Evolutionary conservation across 129 eudicot genomes (phyloP).

Genomic region (Escallonia rubra): DNA sequence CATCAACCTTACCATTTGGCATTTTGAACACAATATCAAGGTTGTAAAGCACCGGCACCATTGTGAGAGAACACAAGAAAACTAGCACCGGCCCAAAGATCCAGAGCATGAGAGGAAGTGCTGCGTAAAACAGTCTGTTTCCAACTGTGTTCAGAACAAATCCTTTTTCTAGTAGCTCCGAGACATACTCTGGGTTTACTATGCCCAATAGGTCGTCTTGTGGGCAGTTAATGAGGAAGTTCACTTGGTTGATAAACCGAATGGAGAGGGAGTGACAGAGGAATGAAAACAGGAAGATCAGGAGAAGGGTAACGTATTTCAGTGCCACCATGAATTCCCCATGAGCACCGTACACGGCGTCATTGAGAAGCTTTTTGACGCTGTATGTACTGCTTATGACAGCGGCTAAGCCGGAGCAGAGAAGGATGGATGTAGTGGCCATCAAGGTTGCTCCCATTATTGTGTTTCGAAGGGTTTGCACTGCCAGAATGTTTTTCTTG

Average conservation of each 20-base stretch:
- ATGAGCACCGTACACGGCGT: constrained; percentile 84
- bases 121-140: constrained; percentile 65
- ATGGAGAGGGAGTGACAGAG: constrained; percentile 79
- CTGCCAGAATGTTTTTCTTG: constrained; percentile 84
- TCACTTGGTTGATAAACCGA: constrained; percentile 90
- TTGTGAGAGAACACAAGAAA: constrained; percentile 52
- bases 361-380: constrained; percentile 74
- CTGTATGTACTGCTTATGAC: constrained; percentile 92
- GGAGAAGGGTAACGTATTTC: constrained; percentile 70
- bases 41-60: constrained; percentile 80
- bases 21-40: constrained; percentile 54
- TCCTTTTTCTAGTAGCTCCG: constrained; percentile 71
- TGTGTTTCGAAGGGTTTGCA: constrained; percentile 82
- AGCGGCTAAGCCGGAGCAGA: constrained; percentile 79
- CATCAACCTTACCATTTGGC: too few relatives aligned
- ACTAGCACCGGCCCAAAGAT: constrained; percentile 94
- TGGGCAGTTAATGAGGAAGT: constrained; percentile 82
- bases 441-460: constrained; percentile 91
- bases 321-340: constrained; percentile 89
- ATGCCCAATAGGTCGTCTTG: constrained; percentile 23
- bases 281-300: constrained; percentile 73
- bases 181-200: constrained; percentile 52
- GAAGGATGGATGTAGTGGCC: constrained; percentile 93
- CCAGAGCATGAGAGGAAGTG: constrained; percentile 88
- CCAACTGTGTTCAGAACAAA: constrained; percentile 64